Conservation (phyloP, 2,329 filamentous ascomycete genomes). For the Sclerotinia trifoliorum region DNA sequence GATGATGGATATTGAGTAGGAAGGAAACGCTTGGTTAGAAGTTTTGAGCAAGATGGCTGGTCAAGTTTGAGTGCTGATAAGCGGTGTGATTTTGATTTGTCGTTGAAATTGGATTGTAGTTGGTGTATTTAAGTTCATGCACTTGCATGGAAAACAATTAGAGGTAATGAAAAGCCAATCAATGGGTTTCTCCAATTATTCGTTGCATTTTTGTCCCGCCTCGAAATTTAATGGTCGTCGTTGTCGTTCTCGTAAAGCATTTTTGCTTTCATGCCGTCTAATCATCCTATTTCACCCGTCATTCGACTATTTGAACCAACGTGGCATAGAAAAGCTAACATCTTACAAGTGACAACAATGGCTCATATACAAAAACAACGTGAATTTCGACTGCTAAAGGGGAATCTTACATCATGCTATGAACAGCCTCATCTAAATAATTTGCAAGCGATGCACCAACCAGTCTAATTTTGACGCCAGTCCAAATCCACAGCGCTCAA, state of each 20-base stretch:
- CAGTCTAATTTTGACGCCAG: constrained; percentile 15
- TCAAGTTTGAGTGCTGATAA: not conserved
- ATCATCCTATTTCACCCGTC: not conserved
- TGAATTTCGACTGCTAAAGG: not conserved
- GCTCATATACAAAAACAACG: not conserved
- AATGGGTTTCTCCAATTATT: not conserved
- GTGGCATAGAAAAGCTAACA: not conserved
- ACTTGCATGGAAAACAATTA: not conserved
- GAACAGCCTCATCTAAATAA: constrained; percentile 2
- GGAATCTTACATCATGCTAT: constrained; percentile 13
- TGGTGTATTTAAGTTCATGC: not conserved
- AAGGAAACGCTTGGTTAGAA: not conserved
- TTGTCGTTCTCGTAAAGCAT: not conserved
- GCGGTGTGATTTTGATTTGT: not conserved
- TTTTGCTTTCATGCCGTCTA: not conserved
- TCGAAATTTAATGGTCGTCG: not conserved
- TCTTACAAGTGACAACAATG: not conserved
- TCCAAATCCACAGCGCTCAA: not conserved
- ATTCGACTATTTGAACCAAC: not conserved
- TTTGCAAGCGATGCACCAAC: constrained; percentile 9
- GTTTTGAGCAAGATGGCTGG: not conserved
- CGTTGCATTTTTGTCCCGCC: not conserved
- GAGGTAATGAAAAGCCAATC: too few species aligned
- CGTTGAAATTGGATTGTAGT: not conserved
- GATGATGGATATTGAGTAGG: not conserved